Evolutionary conservation across 164 flowering plant species (phyloP), one percentile per base, ranked within the genome.

Genomic region (Warburgia ugandensis): DNA sequence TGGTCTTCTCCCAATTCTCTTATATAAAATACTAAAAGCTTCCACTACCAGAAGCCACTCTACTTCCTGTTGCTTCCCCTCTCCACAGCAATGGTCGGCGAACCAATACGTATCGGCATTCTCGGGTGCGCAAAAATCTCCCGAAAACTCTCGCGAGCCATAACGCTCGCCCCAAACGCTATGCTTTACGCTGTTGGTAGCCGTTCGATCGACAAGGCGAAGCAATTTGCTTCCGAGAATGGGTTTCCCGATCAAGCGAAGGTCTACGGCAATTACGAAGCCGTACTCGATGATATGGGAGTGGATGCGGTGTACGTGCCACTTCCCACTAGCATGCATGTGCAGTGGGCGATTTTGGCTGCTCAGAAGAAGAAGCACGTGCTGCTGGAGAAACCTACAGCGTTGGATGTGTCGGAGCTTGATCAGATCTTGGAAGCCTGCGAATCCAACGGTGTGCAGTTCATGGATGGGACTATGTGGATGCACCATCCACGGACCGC

Each of bases 401-500:
- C 81, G 0, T 44, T 80, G 33, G 65, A 67, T 48, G 83, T 67
- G 20, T 63, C 52, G 3, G 79, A 80, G 67, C 59, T 80, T 19
- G 84, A 83, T 39, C 23, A 0, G 60, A 83, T 83, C 25, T 6
- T 68, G 14, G 66, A 56, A 61, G 88, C 79, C 0, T 81, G 86
- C 50, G 84, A 76, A 10, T 45, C 61, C 8, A 75, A 63, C 29
- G 81, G 84, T 0, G 83, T 84, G 26, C 94, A 81, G 69, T 62
- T 81, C 58, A 81, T 84, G 94, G 94, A 84, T 56, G 78, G 73
- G 1, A 84, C 94, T 27, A 77, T 77, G 86, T 81, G 88, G 94
- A 72, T 84, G 77, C 94, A 84, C 56, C 69, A 81, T 36, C 88
- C 86, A 13, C 45, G 92, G 60, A 79, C 92, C 8, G 65, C 68